phyloP scores from a whole-genome alignment of 148 eudicot genomes.

The Hydrangea macrophylla region DNA sequence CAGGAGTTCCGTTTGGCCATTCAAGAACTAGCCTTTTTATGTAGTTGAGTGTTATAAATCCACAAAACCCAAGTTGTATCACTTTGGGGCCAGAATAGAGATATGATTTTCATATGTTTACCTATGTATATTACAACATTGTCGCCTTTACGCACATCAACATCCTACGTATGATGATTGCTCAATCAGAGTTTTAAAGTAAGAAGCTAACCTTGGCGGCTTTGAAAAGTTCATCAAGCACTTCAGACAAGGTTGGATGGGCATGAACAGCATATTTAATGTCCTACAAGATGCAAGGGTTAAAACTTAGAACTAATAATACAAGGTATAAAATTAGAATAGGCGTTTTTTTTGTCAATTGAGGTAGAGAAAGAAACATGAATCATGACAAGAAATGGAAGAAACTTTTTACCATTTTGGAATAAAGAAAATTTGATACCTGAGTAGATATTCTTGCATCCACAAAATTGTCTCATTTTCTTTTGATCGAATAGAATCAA shows the following conservation, averaged over 20 bases:
- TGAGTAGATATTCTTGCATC: no score
- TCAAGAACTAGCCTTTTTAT: neutral
- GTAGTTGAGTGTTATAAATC: no score
- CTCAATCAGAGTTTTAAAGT: neutral
- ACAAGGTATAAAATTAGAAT: neutral
- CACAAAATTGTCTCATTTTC: no score
- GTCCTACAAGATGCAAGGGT: slow-evolving; percentile 51
- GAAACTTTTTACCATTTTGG: no score
- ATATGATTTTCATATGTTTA: no score
- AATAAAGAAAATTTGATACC: no score
- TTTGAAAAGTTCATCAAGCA: slow-evolving; percentile 91
- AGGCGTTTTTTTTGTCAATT: neutral
- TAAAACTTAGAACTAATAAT: neutral
- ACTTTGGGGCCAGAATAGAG: neutral
- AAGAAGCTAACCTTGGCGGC: slow-evolving; percentile 72
- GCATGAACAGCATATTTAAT: slow-evolving; percentile 93
- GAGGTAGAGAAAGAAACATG: neutral
- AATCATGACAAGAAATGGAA: neutral
- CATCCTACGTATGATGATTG: neutral
- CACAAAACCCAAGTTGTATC: neutral
- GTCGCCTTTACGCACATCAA: neutral
- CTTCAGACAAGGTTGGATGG: slow-evolving; percentile 99
- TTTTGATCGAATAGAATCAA: no score
- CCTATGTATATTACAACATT: no score
- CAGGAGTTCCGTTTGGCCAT: neutral